Percentiles rank a stretch among this genome's conserved stretches.
Evolutionary conservation across 2,329 filamentous ascomycete genomes (phyloP).

Genomic region (Talaromyces verruculosus): DNA sequence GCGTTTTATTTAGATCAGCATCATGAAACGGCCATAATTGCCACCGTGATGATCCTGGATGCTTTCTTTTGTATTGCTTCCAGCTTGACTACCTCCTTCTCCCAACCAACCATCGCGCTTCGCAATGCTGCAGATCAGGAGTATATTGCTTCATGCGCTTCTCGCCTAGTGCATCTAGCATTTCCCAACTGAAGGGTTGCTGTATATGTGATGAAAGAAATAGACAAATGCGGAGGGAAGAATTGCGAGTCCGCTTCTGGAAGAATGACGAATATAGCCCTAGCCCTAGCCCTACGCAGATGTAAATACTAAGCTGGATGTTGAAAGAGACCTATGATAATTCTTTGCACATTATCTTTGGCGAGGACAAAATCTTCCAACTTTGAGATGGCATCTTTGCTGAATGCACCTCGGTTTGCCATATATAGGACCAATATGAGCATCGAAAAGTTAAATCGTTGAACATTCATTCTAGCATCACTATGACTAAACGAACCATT

Average conservation of each 20-base stretch:
- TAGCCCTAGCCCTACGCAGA: neutral
- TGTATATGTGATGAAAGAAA: neutral
- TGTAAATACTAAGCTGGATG: neutral
- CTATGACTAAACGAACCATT: neutral
- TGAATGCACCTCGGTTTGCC: neutral
- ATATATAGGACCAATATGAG: neutral
- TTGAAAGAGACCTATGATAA: neutral
- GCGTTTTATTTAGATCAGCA: neutral
- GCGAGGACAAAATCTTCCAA: neutral
- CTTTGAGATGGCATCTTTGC: neutral
- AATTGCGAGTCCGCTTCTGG: neutral
- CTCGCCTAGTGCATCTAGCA: neutral
- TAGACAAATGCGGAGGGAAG: neutral
- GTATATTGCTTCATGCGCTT: neutral
- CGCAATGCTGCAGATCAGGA: neutral
- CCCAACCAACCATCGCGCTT: neutral
- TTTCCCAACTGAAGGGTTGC: neutral
- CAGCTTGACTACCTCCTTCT: too few relatives aligned
- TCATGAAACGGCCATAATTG: too few relatives aligned
- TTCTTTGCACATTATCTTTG: neutral
- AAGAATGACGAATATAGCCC: neutral
- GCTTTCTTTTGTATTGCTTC: too few relatives aligned
- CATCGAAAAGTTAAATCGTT: neutral
- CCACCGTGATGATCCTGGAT: too few relatives aligned
- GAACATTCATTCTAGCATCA: neutral